Base-by-base conservation (phyloP, 2,329 filamentous ascomycete genomes). In the Aureobasidium musti region DNA sequence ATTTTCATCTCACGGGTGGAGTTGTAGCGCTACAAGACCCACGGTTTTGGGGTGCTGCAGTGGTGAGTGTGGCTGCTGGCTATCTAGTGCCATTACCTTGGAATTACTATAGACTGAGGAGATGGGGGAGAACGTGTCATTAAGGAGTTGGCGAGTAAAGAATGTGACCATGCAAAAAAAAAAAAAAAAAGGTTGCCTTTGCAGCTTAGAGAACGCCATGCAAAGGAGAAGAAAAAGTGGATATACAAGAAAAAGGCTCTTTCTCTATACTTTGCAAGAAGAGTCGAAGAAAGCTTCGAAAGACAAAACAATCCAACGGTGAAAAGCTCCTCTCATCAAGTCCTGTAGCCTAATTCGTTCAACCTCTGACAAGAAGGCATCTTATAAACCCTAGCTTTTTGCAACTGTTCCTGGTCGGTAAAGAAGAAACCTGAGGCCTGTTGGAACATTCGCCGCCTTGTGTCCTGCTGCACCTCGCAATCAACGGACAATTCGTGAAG, bases 381-480 rank as follows among this genome's bases (percentile, higher is more conserved):
- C 53, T 84, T 80, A 82, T 89, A 83, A 26, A 79, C 79, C 68
- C 83, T 80, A 35, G 93, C 93, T 67, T 86, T 78, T 68, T 88
- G 85, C 86, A 96, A 86, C 81, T 92, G 92, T 69, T 89, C 88
- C 63, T 87, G 83, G 73, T 97, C 92, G 65, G 88, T 86, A 77
- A 87, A 92, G 74, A 97, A 92, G 90, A 92, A 97, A 3, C 93
- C 93, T 72, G 90, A 87, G 0, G 93, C 92, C 56, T 91, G 89
- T 70, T 96, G 87, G 69, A 88, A 82, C 77, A 92, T 81, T 70
- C 87, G 83, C 74, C 87, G 84, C 77, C 89, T 85, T 61, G 84
- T 81, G 56, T 84, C 79, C 69, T 86, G 80, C 80, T 99, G 93
- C 65, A 82, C 82, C 69, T 94, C 89, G 79, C 95, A 99, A 74